These are phyloP conservation scores for Skeletonema marinoi DNA, from an alignment of 108 stramenopile species.

Conservation along the genomic window DNA sequence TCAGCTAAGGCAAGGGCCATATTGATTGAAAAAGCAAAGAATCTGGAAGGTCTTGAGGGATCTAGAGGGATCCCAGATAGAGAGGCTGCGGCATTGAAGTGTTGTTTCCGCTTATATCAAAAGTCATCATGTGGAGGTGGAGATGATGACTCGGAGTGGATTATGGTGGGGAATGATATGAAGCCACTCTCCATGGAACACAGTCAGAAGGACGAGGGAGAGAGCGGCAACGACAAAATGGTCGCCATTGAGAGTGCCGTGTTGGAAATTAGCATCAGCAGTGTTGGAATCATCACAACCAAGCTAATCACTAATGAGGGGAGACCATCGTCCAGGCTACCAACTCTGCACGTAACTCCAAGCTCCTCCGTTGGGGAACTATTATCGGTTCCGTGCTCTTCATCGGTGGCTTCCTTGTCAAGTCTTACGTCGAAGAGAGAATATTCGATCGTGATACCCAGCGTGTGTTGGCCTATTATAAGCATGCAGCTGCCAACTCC, in stretches of 20 bases:
- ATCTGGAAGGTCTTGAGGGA: slow-evolving; percentile 59
- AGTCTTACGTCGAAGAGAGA: too few relatives aligned
- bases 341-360: too few relatives aligned
- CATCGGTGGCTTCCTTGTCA: too few relatives aligned
- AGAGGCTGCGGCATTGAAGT: slow-evolving; percentile 74
- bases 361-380: slow-evolving; percentile 32
- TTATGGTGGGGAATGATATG: slow-evolving; percentile 66
- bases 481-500: too few relatives aligned
- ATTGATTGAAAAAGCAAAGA: slow-evolving; percentile 62
- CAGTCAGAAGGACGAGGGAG: slow-evolving; percentile 47
- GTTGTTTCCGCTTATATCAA: slow-evolving; percentile 73
- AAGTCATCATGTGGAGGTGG: slow-evolving; percentile 55
- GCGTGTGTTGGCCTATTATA: too few relatives aligned
- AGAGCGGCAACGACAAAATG: slow-evolving; percentile 56
- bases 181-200: slow-evolving; percentile 59
- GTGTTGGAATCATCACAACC: slow-evolving; percentile 64
- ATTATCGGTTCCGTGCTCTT: too few relatives aligned
- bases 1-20: too few relatives aligned
- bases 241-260: slow-evolving; percentile 66
- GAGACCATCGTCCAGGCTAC: slow-evolving; percentile 81
- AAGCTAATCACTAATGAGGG: slow-evolving; percentile 61
- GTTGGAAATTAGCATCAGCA: slow-evolving; percentile 70
- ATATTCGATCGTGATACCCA: too few relatives aligned
- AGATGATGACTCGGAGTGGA: slow-evolving; percentile 52
- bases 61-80: slow-evolving; percentile 61